Evolutionary conservation across 2,329 filamentous ascomycete genomes (phyloP), one percentile per base, ranked within the genome.

Genomic region (Fusarium sp.): DNA sequence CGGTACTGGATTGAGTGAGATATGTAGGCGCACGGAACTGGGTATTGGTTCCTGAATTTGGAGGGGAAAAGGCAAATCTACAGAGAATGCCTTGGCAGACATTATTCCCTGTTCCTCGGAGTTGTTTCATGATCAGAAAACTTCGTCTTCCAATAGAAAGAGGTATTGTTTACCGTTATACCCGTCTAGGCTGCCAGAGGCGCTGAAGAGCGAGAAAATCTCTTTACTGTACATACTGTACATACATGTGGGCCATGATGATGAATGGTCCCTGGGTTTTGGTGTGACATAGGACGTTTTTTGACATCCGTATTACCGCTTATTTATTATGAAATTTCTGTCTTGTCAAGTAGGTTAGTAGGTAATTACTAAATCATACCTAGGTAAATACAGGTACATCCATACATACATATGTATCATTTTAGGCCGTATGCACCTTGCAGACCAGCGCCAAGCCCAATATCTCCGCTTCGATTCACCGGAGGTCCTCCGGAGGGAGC

Each of bases 401-500:
- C 24, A 14, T 20, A 13, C 7, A 8, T 32, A 37, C 32, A 4
- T 44, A 24, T 22, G 18, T 46, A n/a, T 46, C 22, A 49, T 55
- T 37, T 37, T 42, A 60, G 46, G 41, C 47, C 24, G 24, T 40
- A 51, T 65, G 22, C 27, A 34, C 20, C 18, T 25, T n/a, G 46
- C 16, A 42, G 30, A 48, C 22, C 20, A 42, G 16, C 16, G 24
- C 53, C 42, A 60, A 65, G 61, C 22, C 42, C 11, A 18, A 44
- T 13, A 44, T 22, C n/a, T 44, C 30, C 18, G 18, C 32, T 32
- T 18, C 20, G 30, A 29, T 30, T 45, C 30, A 54, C 47, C 54
- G 54, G 61, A 66, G 61, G 34, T 54, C 16, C 42, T 66, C 61
- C 63, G 63, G 40, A 63, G 48, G 20, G 30, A 42, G 25, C 34